These are phyloP conservation scores for Fusarium sp. DNA, from an alignment of 2,329 filamentous ascomycete genomes.

Conservation along the genomic window DNA sequence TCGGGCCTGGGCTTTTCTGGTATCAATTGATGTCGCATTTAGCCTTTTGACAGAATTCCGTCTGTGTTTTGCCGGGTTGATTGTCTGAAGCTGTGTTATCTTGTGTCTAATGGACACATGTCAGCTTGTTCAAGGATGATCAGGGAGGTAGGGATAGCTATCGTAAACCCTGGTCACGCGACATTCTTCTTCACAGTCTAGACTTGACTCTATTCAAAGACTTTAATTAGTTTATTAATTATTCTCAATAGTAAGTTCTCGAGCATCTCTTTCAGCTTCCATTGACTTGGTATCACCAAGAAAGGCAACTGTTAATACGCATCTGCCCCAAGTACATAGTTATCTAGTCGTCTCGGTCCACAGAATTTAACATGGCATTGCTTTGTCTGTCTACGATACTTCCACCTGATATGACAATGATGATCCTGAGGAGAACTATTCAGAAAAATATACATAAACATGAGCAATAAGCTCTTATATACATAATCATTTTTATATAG, in stretches of 20 bases:
- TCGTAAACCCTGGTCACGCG: slow-evolving; percentile 5
- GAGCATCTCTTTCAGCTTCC: background rate
- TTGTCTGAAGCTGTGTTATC: background rate
- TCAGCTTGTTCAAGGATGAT: background rate
- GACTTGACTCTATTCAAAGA: background rate
- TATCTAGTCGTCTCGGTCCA: background rate
- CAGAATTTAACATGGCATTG: background rate
- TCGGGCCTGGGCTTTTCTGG: background rate
- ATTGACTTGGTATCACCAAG: background rate
- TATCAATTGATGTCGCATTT: background rate
- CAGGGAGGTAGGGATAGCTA: background rate
- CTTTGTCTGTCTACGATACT: background rate
- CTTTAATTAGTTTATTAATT: background rate
- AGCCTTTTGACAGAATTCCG: background rate
- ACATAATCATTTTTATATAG: background rate
- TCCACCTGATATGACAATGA: background rate
- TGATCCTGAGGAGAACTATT: background rate
- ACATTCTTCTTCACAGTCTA: background rate
- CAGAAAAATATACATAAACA: background rate
- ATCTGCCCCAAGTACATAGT: background rate
- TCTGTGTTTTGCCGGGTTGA: background rate
- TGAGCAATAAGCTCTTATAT: background rate
- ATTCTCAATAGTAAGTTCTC: background rate
- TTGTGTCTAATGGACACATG: background rate
- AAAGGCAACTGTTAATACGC: background rate